Evolutionary conservation across 2,329 filamentous ascomycete genomes (phyloP), one percentile per base, ranked within the genome.

Genomic region (Thielaviopsis punctulata): DNA sequence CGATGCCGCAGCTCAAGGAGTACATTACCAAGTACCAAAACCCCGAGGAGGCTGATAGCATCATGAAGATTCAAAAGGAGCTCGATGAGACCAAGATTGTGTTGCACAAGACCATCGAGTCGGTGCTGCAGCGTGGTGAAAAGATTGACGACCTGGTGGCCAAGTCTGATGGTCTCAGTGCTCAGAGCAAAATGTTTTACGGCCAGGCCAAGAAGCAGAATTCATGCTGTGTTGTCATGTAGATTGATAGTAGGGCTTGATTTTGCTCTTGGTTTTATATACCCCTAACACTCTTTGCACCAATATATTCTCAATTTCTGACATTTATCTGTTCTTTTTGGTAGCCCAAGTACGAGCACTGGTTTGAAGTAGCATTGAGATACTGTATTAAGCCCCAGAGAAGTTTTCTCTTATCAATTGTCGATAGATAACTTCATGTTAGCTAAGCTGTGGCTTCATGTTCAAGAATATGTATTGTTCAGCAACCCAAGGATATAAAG

Each of bases 111-210:
- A 95, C 92, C 45, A 95, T 95, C 61, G 84, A 94, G 71, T 85
- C 79, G 62, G 81, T 75, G 50, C 67, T 95, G 62, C 83, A 95
- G 72, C 78, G 92, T 56, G 92, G 89, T 43, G 89, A 96, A 78
- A 96, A 95, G 76, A 87, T 98, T 59, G 90, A 96, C 63, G 86
- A 84, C 61, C 69, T 98, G 60, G 90, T 96, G 45, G 82, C 82
- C 58, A 96, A 96, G 79, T 94, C 86, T 62, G 87, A 95, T 61
- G 86, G 82, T 12, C 68, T 98, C 62, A 94, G 86, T 68, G 78
- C 80, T 48, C 85, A 92, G 73, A 95, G 87, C 71, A 96, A 95
- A 76, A 90, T 93, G 84, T 98, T 98, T 67, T 96, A 96, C 67
- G 87, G 83, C 83, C 67, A 61, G 74, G 82, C 82, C 62, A 86